Evolutionary conservation across 768 basidiomycete genomes (phyloP).

Genomic region (Leccinum incarnatum): DNA sequence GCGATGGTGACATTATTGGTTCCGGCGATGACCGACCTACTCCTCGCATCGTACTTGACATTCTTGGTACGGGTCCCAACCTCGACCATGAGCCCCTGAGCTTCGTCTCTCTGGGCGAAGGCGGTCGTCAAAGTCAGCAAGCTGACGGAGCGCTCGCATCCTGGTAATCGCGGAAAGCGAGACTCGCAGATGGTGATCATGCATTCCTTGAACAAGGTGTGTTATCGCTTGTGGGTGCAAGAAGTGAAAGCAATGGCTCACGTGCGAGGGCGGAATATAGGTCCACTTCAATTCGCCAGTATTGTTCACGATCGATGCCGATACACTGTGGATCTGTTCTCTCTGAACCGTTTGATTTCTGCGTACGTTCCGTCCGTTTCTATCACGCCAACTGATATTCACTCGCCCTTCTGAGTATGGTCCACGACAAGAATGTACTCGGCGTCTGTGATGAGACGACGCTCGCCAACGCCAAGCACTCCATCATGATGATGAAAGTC

Average conservation of each 20-base stretch:
- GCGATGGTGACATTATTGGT: constrained; percentile 98
- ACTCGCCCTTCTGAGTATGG: constrained; percentile 60
- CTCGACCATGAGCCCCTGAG: constrained; percentile 92
- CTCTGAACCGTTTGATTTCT: constrained; percentile 87
- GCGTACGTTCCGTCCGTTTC: constrained; percentile 48
- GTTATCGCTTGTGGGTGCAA: constrained; percentile 6
- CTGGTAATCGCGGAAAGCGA: constrained; percentile 94
- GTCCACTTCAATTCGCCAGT: constrained; percentile 96
- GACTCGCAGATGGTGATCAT: constrained; percentile 96
- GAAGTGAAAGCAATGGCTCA: not conserved
- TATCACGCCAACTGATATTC: not conserved
- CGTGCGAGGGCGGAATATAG: constrained; percentile 34
- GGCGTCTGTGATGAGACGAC: constrained; percentile 96
- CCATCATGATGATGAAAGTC: constrained; percentile 97
- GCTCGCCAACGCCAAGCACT: constrained; percentile 90
- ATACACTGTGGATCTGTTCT: constrained; percentile 91
- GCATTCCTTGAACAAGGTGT: constrained; percentile 96
- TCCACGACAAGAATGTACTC: constrained; percentile 91
- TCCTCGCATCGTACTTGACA: constrained; percentile 93
- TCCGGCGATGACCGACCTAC: constrained; percentile 96
- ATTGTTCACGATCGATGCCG: constrained; percentile 87
- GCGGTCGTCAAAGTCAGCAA: constrained; percentile 85
- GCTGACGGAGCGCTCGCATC: constrained; percentile 87
- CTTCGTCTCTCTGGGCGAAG: constrained; percentile 92
- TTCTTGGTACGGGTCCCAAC: constrained; percentile 93